Percentiles rank a stretch among this genome's conserved stretches.
Conservation (phyloP, 2,329 filamentous ascomycete species). For the Calonectria fujianensis region DNA sequence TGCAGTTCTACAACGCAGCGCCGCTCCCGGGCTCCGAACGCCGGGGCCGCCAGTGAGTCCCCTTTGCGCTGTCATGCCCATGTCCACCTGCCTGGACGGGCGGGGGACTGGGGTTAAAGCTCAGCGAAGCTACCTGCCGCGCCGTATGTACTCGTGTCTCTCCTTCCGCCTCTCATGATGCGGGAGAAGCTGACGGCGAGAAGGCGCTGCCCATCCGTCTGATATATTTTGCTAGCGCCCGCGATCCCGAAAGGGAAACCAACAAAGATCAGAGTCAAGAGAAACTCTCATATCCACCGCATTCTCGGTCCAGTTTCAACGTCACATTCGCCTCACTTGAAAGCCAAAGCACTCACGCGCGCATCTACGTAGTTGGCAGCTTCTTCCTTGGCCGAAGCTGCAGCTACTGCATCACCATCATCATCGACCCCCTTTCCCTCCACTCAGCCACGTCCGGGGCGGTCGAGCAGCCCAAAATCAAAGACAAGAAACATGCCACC, state of each 20-base stretch:
- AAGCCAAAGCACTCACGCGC: neutral
- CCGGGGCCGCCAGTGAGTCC: conserved; percentile 40
- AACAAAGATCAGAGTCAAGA: neutral
- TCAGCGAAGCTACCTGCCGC: conserved; percentile 3
- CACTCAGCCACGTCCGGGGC: conserved; percentile 30
- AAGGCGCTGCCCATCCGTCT: neutral
- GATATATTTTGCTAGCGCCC: neutral
- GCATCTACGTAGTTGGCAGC: neutral
- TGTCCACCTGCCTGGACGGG: neutral
- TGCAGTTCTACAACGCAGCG: conserved; percentile 38
- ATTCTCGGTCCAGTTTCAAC: conserved; percentile 1
- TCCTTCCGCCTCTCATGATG: neutral
- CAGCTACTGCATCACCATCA: conserved; percentile 29
- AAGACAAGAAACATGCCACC: conserved; percentile 22
- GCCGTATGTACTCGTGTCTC: conserved; percentile 4
- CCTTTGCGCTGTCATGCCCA: neutral
- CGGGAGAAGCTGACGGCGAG: neutral
- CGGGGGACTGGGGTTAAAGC: neutral
- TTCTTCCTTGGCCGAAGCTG: conserved; percentile 11
- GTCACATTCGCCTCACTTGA: conserved; percentile 7
- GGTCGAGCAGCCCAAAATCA: conserved; percentile 22
- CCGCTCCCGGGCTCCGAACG: conserved; percentile 54
- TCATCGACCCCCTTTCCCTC: conserved; percentile 27
- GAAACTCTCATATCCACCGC: conserved; percentile 2
- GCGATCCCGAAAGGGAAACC: neutral